Evolutionary conservation across 192 early-diverging fungal genomes (phyloP).

Genomic region (Thamnidium elegans): DNA sequence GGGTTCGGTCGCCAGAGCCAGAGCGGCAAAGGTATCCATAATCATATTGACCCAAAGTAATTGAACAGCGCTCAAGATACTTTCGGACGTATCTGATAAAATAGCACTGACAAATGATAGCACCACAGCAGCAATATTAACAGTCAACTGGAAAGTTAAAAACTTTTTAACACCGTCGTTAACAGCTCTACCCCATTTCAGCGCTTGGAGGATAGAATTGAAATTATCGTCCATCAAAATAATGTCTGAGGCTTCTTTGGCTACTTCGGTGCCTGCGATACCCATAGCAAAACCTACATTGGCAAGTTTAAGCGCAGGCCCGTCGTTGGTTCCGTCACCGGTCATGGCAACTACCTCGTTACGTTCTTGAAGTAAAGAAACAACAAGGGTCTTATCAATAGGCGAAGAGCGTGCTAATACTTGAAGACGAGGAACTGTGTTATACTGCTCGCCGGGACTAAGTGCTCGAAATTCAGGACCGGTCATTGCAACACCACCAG

Average conservation of each 20-base stretch:
- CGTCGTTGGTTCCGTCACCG: conserved; percentile 87
- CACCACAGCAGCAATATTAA: conserved; percentile 76
- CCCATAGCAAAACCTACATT: conserved; percentile 96
- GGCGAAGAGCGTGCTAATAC: conserved; percentile 89
- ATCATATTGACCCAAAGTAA: conserved; percentile 95
- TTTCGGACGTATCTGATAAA: conserved; percentile 61
- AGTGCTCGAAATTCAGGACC: conserved; percentile 77
- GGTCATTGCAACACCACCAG: conserved; percentile 71
- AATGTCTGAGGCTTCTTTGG: conserved; percentile 82
- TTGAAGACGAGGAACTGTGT: conserved; percentile 67
- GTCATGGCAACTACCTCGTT: conserved; percentile 76
- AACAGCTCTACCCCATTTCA: conserved; percentile 79
- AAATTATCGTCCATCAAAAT: conserved; percentile 92
- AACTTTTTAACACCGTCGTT: conserved; percentile 87
- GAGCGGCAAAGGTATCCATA: conserved; percentile 90
- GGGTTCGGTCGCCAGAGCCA: conserved; percentile 90
- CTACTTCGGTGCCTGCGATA: conserved; percentile 82
- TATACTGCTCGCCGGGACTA: conserved; percentile 60
- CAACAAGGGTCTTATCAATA: conserved; percentile 87
- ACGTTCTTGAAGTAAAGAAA: conserved; percentile 64
- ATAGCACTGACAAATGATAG: conserved; percentile 69
- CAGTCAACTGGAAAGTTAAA: conserved; percentile 82
- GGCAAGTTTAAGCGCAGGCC: conserved; percentile 82
- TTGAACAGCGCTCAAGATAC: conserved; percentile 85
- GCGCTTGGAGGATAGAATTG: conserved; percentile 71